phyloP scores from a whole-genome alignment of 768 basidiomycete genomes.

The Lentinula raphanica region DNA sequence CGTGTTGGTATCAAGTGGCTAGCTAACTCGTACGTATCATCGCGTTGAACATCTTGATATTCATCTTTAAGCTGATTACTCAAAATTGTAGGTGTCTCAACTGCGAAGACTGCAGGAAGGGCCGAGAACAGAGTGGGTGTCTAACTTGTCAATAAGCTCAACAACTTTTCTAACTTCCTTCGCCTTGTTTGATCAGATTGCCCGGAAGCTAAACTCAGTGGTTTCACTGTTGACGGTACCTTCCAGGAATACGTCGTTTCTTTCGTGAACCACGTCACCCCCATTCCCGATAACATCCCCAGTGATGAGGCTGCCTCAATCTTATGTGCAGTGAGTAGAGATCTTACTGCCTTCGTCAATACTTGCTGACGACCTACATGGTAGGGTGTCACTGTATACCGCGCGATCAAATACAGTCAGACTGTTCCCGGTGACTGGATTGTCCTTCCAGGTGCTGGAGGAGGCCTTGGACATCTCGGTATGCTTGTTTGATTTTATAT shows the following conservation, averaged over 20 bases:
- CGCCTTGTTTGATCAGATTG: constrained; percentile 42
- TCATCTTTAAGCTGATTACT: background rate
- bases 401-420: constrained; percentile 72
- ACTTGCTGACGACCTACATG: background rate
- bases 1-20: constrained; percentile 84
- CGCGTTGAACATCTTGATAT: background rate
- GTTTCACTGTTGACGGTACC: constrained; percentile 74
- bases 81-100: constrained; percentile 42
- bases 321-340: constrained; percentile 48
- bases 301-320: constrained; percentile 70
- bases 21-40: constrained; percentile 24
- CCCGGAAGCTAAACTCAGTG: constrained; percentile 51
- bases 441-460: constrained; percentile 73
- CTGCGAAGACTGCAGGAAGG: constrained; percentile 73
- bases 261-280: constrained; percentile 68
- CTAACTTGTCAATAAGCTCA: background rate
- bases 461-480: constrained; percentile 82
- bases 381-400: constrained; percentile 77
- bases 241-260: constrained; percentile 71
- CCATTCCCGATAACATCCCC: constrained; percentile 64
- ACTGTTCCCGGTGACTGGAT: constrained; percentile 69
- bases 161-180: background rate
- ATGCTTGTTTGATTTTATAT: background rate
- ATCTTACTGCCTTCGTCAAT: background rate
- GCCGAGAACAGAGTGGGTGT: constrained; percentile 66